Evolutionary conservation across 2,329 filamentous ascomycete species (phyloP), one percentile per base, ranked within the genome.

Genomic region (Penicillium sp.): DNA sequence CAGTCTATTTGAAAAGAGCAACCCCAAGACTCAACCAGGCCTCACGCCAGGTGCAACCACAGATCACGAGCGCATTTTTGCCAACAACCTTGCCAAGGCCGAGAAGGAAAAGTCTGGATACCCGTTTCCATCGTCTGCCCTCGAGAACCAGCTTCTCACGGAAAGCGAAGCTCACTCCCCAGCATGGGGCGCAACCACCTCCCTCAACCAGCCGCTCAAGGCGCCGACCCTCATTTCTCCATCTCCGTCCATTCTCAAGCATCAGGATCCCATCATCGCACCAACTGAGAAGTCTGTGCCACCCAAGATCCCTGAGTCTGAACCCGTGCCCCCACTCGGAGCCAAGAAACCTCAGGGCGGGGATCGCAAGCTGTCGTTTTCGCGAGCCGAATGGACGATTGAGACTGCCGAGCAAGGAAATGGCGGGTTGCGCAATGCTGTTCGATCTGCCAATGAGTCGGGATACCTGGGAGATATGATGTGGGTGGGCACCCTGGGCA

Each of bases 401-500:
- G 90, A 93, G 63, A 89, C 89, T 59, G 91, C 93, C 0, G 90
- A 96, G 59, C 92, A 96, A 78, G 94, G 94, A 61, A 98, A 98
- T 73, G 93, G 93, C 24, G 95, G 94, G 22, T 85, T 98, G 53
- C 89, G 91, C 70, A 97, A 97, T 74, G 94, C 94, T 4, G 88
- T 95, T 37, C 88, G 91, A 65, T 92, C 92, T 17, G 90, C 91
- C 1, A 83, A 86, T 17, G 86, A 91, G 51, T 86, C 89, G 58
- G 89, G 88, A 22, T 85, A 86, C 64, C 80, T 92, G 10, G 84
- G 85, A 22, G 91, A 96, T 59, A 90, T 92, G 73, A 90, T 89
- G n/a, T 96, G 91, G 89, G 90, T 98, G 4, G 94, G 94, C 57
- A 96, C 93, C 0, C 80, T 98, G 47, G 95, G 94, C 22, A 97